A percentile compares a stretch with the other conserved stretches of the same genome.
Conservation (phyloP, 148 eudicot genomes). For the Vaccinium myrtillus region DNA sequence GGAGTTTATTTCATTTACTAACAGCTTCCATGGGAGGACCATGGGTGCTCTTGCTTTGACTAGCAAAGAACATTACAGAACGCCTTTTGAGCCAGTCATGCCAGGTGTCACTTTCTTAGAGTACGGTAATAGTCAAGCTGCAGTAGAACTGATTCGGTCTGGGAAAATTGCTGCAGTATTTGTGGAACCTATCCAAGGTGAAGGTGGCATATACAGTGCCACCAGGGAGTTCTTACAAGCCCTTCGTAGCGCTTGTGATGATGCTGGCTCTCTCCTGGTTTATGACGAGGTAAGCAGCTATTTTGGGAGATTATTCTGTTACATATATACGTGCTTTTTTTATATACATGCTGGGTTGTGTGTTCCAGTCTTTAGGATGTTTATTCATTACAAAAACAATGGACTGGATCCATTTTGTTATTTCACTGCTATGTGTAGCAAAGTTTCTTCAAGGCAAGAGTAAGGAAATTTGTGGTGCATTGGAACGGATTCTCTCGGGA, state of each 20-base stretch:
- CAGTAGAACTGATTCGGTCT: conserved; percentile 53
- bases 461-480: not conserved
- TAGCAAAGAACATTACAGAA: conserved; percentile 84
- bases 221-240: conserved; percentile 75
- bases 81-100: conserved; percentile 89
- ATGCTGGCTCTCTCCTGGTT: conserved; percentile 68
- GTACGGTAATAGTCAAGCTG: conserved; percentile 69
- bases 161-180: conserved; percentile 88
- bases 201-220: conserved; percentile 90
- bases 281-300: conserved; percentile 76
- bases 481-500: not conserved
- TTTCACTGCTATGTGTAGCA: not conserved
- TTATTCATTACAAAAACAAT: not conserved
- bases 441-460: not conserved
- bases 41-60: conserved; percentile 91
- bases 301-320: not conserved
- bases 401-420: not conserved
- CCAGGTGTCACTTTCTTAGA: conserved; percentile 84
- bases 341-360: not conserved
- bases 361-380: not conserved
- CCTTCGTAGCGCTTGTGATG: conserved; percentile 73
- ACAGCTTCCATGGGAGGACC: conserved; percentile 93
- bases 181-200: conserved; percentile 97
- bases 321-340: too few relatives aligned
- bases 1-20: conserved; percentile 71